Percentiles rank a stretch among this genome's conserved stretches.
phyloP scores from a whole-genome alignment of 2,329 filamentous ascomycete genomes.

The Hirsutella thompsonii region DNA sequence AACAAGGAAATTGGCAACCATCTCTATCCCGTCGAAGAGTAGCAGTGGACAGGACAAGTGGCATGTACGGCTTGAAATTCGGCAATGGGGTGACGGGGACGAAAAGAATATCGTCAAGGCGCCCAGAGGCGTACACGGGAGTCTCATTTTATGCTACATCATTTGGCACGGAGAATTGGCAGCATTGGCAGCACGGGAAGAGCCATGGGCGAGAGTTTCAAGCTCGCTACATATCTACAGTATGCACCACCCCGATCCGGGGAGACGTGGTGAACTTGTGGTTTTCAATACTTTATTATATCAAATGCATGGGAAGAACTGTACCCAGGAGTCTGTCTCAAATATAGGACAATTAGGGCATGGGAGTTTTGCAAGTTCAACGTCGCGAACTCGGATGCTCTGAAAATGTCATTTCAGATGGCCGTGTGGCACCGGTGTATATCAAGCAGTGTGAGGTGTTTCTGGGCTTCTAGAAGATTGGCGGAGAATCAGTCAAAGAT shows the following conservation, averaged over 20 bases:
- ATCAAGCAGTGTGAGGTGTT: too few species aligned
- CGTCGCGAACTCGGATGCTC: too few species aligned
- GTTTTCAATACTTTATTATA: too few species aligned
- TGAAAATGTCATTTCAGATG: too few species aligned
- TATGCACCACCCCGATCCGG: neutral
- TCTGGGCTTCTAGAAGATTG: too few species aligned
- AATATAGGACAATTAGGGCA: too few species aligned
- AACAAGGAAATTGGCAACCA: conserved; percentile 90
- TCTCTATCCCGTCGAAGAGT: conserved; percentile 66
- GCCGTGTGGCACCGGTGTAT: too few species aligned
- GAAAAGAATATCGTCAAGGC: conserved; percentile 1
- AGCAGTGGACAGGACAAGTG: conserved; percentile 1
- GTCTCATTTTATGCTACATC: conserved; percentile 1
- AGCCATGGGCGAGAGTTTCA: neutral
- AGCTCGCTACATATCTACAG: neutral
- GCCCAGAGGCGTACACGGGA: conserved; percentile 5
- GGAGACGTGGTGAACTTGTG: neutral
- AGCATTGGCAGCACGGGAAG: conserved; percentile 2
- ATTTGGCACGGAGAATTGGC: neutral
- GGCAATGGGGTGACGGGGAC: neutral
- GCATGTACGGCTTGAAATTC: neutral
- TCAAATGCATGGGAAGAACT: too few species aligned
- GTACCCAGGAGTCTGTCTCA: too few species aligned
- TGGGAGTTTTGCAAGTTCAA: too few species aligned
- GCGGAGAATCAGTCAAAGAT: too few species aligned